Evolutionary conservation across 1,139 yeast genomes (phyloP), one percentile per base, ranked within the genome.

Genomic region (Nakaseomyces glabratus): DNA sequence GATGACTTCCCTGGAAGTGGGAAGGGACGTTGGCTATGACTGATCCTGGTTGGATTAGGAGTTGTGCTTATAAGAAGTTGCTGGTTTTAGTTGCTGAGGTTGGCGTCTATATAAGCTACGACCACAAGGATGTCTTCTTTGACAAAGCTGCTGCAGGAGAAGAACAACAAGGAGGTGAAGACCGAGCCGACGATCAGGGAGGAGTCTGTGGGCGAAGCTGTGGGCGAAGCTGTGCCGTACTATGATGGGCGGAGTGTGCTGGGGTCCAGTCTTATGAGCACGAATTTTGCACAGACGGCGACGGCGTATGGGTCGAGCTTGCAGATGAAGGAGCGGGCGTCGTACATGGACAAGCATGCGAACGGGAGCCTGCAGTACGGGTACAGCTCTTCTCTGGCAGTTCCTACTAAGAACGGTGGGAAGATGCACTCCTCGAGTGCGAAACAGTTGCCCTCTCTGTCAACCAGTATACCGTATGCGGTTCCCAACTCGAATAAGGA

Each of bases 381-480:
- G n/a, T 22, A 19, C 36, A 32, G 15, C 29, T 31, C 16, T 35
- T 35, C 21, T 20, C 34, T 34, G 35, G 40, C 23, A 29, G 31
- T 28, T 8, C 22, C 32, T 13, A 20, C 15, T 5, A 21, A 28
- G 12, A 33, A 22, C 9, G 16, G 24, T 10, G 15, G 18, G 20
- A 21, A 34, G 29, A 2, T 18, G 17, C 15, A 12, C 12, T 13
- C 24, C 12, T 28, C 32, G 6, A 26, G 18, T 19, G 29, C 35
- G 31, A 42, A 37, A 29, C 45, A 39, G 9, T 39, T 51, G 12
- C 54, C 57, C 20, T 51, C 78, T 36, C 62, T 77, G 43, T 72
- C 82, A 9, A 63, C 74, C 14, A 68, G 74, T 33, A 79, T 80
- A 35, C 90, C 90, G 1, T 80, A 77, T 54, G 67, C 79, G 6